These are phyloP conservation scores for Diversispora epigaea DNA, from an alignment of 192 early-diverging fungal genomes.

Conservation along the genomic window DNA sequence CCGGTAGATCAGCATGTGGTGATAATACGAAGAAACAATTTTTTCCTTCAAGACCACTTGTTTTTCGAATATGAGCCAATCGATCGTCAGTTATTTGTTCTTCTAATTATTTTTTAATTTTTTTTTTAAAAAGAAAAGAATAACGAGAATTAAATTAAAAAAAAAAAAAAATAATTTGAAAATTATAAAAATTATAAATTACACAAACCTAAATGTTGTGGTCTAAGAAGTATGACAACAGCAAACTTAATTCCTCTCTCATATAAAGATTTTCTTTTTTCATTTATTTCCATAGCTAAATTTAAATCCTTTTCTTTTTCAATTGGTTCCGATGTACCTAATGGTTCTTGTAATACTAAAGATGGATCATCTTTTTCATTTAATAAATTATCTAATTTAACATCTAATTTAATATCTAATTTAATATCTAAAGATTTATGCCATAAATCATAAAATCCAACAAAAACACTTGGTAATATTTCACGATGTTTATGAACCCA, in stretches of 20 bases:
- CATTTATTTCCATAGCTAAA: slow-evolving; percentile 65
- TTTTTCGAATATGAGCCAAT: slow-evolving; percentile 61
- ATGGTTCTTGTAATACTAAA: slow-evolving; percentile 36
- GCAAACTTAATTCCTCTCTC: slow-evolving; percentile 74
- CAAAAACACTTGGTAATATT: slow-evolving; percentile 60
- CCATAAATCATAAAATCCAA: slow-evolving; percentile 70
- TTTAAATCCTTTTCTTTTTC: slow-evolving; percentile 65
- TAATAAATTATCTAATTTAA: background rate
- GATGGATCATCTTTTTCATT: slow-evolving; percentile 19
- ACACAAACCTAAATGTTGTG: slow-evolving; percentile 53
- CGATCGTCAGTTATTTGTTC: slow-evolving; percentile 70
- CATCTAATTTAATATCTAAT: too few relatives aligned
- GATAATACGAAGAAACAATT: slow-evolving; percentile 68
- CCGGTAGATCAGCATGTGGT: slow-evolving; percentile 50
- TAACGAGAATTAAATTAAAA: background rate
- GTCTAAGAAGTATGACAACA: slow-evolving; percentile 64
- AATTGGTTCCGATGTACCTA: slow-evolving; percentile 48
- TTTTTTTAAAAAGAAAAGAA: background rate
- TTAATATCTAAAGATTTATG: slow-evolving; percentile 39
- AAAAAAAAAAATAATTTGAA: background rate
- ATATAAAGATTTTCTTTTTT: slow-evolving; percentile 60
- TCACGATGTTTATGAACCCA: slow-evolving; percentile 72
- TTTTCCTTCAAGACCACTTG: slow-evolving; percentile 66
- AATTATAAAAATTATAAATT: too few relatives aligned
- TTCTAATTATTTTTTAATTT: slow-evolving; percentile 51